phyloP scores from a whole-genome alignment of 2,329 filamentous ascomycete genomes.

The Talaromyces pinophilus region DNA sequence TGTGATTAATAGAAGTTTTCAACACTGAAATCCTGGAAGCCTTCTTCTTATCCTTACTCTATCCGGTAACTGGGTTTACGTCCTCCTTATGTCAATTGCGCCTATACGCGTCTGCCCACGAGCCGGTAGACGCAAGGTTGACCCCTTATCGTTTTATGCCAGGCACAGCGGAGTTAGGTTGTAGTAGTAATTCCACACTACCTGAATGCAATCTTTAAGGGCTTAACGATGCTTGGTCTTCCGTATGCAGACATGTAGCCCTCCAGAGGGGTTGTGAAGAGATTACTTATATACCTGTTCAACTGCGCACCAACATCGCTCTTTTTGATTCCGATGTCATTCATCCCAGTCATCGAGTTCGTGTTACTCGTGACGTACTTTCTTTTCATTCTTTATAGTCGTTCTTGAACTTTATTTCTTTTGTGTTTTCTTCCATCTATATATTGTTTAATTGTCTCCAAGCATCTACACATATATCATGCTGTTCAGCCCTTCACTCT shows the following conservation, averaged over 20 bases:
- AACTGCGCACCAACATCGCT: background rate
- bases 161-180: background rate
- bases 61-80: background rate
- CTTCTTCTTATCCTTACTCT: background rate
- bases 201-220: background rate
- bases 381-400: background rate
- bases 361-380: background rate
- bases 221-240: background rate
- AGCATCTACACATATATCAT: background rate
- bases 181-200: background rate
- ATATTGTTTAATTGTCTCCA: background rate
- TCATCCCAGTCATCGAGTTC: conserved; percentile 13
- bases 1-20: background rate
- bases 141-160: conserved; percentile 5
- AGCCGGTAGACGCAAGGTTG: conserved; percentile 10
- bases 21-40: background rate
- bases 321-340: background rate
- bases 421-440: background rate
- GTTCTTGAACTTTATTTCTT: background rate
- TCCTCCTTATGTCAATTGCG: background rate
- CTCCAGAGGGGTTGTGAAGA: background rate
- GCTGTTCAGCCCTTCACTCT: conserved; percentile 1
- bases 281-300: background rate
- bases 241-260: background rate
- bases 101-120: conserved; percentile 4